These are phyloP conservation scores for Trichophyton rubrum DNA, from an alignment of 2,329 filamentous ascomycete genomes.

Conservation along the genomic window DNA sequence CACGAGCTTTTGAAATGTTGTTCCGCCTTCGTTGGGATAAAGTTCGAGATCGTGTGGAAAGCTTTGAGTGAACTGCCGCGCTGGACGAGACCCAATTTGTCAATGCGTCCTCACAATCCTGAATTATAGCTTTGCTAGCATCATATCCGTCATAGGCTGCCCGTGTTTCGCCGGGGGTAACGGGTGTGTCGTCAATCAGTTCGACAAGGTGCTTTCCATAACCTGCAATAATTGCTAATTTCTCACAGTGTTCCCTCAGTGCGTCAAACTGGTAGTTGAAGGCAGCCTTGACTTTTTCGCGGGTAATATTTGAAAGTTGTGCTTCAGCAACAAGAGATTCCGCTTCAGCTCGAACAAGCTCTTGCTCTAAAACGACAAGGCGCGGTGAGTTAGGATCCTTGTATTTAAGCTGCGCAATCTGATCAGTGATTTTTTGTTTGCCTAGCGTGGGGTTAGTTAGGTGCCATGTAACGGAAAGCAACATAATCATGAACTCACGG, in stretches of 20 bases:
- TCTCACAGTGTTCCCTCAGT: slow-evolving; percentile 92
- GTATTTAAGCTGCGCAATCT: slow-evolving; percentile 98
- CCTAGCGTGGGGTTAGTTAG: slow-evolving; percentile 38
- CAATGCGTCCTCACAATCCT: slow-evolving; percentile 93
- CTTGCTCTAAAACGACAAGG: slow-evolving; percentile 95
- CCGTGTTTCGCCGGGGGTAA: slow-evolving; percentile 92
- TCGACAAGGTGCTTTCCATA: slow-evolving; percentile 98
- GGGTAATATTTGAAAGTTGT: slow-evolving; percentile 97
- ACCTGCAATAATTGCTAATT: slow-evolving; percentile 92
- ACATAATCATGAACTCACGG: slow-evolving; percentile 48
- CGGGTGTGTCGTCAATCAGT: slow-evolving; percentile 88
- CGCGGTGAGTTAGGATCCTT: slow-evolving; percentile 97
- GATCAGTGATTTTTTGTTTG: slow-evolving; percentile 98
- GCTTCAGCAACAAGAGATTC: slow-evolving; percentile 98
- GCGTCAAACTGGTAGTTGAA: slow-evolving; percentile 98
- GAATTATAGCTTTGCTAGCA: slow-evolving; percentile 94
- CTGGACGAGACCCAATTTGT: slow-evolving; percentile 94
- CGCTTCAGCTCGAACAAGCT: slow-evolving; percentile 93
- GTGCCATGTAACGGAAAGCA: neutral
- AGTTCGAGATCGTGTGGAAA: slow-evolving; percentile 76
- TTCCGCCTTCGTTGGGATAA: slow-evolving; percentile 73
- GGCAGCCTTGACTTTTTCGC: slow-evolving; percentile 96
- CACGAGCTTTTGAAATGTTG: slow-evolving; percentile 52
- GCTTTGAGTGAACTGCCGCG: slow-evolving; percentile 72
- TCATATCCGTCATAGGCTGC: slow-evolving; percentile 96